These are phyloP conservation scores for Penicillium aurantiogriseum DNA, from an alignment of 2,329 filamentous ascomycete genomes.

Conservation along the genomic window DNA sequence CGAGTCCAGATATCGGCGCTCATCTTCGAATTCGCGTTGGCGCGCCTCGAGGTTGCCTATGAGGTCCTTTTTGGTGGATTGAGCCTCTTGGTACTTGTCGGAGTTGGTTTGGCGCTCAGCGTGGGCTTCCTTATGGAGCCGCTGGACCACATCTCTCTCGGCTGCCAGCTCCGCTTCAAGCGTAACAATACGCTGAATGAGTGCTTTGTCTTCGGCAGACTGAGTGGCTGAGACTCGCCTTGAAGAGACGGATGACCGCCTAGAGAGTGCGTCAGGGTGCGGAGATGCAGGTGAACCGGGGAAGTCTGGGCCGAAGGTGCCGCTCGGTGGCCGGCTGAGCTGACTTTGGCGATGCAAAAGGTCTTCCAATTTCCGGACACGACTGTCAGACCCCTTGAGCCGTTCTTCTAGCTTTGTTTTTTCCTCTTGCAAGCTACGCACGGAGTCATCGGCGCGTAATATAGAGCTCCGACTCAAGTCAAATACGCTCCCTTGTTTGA, in stretches of 20 bases:
- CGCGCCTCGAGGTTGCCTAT: slow-evolving; percentile 92
- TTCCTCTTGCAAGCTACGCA: slow-evolving; percentile 75
- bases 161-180: slow-evolving; percentile 76
- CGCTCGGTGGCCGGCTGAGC: slow-evolving; percentile 53
- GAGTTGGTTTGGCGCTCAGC: slow-evolving; percentile 59
- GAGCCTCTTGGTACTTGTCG: slow-evolving; percentile 74
- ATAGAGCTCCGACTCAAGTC: slow-evolving; percentile 88
- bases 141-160: slow-evolving; percentile 67
- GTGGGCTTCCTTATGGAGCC: slow-evolving; percentile 68
- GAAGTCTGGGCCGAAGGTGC: slow-evolving; percentile 47
- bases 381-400: slow-evolving; percentile 79
- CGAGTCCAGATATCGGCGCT: slow-evolving; percentile 76
- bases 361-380: slow-evolving; percentile 87
- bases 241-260: slow-evolving; percentile 60
- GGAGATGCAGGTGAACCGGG: slow-evolving; percentile 44
- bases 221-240: slow-evolving; percentile 62
- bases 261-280: slow-evolving; percentile 47
- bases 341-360: slow-evolving; percentile 79
- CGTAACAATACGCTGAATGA: slow-evolving; percentile 60
- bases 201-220: slow-evolving; percentile 58
- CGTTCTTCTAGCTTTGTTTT: slow-evolving; percentile 72
- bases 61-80: slow-evolving; percentile 89
- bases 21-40: slow-evolving; percentile 81
- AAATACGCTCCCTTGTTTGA: slow-evolving; percentile 94
- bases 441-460: slow-evolving; percentile 80